phyloP scores from a whole-genome alignment of 148 eudicot genomes.

The Pharnaceum exiguum region DNA sequence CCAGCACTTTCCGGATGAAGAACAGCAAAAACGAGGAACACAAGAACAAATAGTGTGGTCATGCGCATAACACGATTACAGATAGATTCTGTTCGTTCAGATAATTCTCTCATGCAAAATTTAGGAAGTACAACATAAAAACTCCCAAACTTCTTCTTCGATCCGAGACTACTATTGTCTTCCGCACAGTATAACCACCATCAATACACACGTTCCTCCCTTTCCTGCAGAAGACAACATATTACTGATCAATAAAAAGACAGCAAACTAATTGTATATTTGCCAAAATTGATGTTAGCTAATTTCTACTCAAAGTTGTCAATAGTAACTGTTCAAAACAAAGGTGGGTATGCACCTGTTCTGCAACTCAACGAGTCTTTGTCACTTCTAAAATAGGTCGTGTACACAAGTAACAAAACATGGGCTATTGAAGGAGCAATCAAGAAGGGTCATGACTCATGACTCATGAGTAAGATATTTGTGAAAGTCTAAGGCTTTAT shows the following conservation, averaged over 20 bases:
- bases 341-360: no score
- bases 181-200: conserved; percentile 2
- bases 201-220: neutral
- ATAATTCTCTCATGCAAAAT: neutral
- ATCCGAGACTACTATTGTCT: neutral
- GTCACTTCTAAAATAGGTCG: no score
- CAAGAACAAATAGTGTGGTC: neutral
- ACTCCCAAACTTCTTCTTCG: conserved; percentile 1
- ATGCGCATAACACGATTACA: neutral
- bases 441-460: no score
- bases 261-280: no score
- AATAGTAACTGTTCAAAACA: no score
- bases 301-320: no score
- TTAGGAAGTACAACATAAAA: conserved; percentile 1
- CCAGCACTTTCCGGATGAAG: conserved; percentile 21
- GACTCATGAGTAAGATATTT: no score
- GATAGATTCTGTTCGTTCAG: neutral
- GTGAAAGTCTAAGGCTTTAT: no score
- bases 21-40: conserved; percentile 4
- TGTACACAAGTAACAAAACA: no score
- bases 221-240: conserved; percentile 8
- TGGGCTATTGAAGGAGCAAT: no score
- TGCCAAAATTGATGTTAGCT: no score
- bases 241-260: neutral
- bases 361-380: no score